These are phyloP conservation scores for Lotmaria passim DNA, from an alignment of 208 protist genomes.

Conservation along the genomic window DNA sequence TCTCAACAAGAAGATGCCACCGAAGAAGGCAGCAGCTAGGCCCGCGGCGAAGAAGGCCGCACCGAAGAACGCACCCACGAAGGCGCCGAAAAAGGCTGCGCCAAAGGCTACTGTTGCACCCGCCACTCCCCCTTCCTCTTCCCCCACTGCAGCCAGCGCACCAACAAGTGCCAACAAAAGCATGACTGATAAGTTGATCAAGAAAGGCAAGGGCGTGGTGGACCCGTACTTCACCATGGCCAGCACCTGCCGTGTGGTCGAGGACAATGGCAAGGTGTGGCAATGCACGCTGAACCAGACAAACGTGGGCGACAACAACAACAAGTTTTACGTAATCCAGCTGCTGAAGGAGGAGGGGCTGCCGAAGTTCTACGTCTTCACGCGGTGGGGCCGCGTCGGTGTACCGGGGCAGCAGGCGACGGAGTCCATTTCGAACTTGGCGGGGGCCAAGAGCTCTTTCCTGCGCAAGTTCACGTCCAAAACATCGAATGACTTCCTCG, in stretches of 20 bases:
- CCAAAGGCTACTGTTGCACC: constrained; percentile 1
- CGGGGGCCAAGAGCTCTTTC: constrained; percentile 44
- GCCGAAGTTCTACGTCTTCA: constrained; percentile 61
- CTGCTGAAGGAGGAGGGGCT: constrained; percentile 64
- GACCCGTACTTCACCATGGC: constrained; percentile 58
- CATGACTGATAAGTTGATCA: constrained; percentile 35
- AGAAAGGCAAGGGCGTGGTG: constrained; percentile 81
- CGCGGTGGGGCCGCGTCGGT: constrained; percentile 84
- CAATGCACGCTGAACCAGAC: constrained; percentile 89
- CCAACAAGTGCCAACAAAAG: too few species aligned
- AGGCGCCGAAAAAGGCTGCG: constrained; percentile 15
- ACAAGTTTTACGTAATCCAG: constrained; percentile 91
- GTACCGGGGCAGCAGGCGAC: constrained; percentile 57
- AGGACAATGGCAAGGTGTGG: constrained; percentile 53
- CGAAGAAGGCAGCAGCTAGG: constrained; percentile 13
- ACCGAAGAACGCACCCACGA: constrained; percentile 5
- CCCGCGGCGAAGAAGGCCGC: constrained; percentile 25
- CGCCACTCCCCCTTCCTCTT: neutral
- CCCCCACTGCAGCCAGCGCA: constrained; percentile 29
- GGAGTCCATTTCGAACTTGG: constrained; percentile 31
- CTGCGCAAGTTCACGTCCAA: constrained; percentile 60
- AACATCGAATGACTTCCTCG: constrained; percentile 64
- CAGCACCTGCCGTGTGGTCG: constrained; percentile 60
- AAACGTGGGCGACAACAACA: constrained; percentile 79
- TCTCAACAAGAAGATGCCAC: too few species aligned